Evolutionary conservation across 495 filamentous ascomycete genomes (phyloP), one percentile per base, ranked within the genome.

Genomic region (Jackrogersella minutella): DNA sequence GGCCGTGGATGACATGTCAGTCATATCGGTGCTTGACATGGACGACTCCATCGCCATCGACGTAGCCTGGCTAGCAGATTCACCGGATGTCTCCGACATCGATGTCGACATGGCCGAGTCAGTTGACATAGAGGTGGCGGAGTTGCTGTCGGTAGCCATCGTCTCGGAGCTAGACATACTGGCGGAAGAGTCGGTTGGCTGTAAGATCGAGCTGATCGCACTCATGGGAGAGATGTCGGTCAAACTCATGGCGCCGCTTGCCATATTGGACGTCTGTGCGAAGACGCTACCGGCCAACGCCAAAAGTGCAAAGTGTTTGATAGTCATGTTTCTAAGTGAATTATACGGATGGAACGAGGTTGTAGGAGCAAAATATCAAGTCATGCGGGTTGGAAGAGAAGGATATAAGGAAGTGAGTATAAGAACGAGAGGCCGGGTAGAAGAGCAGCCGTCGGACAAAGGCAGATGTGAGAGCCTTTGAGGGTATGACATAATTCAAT

Each of bases 221-320:
- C 54, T 31, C 13, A 36, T 34, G 2, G 21, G 33, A 24, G 59
- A 62, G 16, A 56, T 21, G 16, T 40, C 56, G 21, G 37, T 63
- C 39, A 54, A 58, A 30, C 47, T 43, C 40, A 44, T 59, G 8
- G 50, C 41, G 33, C 5, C 55, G 31, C 17, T 51, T 34, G 58
- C 60, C 41, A 65, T 54, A 11, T 22, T 26, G n/a, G 62, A 55
- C 36, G 55, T 71, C 31, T 64, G 63, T 17, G 71, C 71, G 22
- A 71, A 46, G 19, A 61, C 61, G 39, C 37, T 50, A 14, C 52
- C 57, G n/a, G 61, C 64, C 11, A 71, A 24, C 24, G 56, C 62
- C 16, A 73, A 21, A 50, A 68, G 19, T 47, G 53, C 49, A n/a
- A 60, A 24, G 34, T 33, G 19, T 36, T 64, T 71, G 40, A 67